Evolutionary conservation across 2,329 filamentous ascomycete species (phyloP), one percentile per base, ranked within the genome.

Genomic region (Xylaria sp.): DNA sequence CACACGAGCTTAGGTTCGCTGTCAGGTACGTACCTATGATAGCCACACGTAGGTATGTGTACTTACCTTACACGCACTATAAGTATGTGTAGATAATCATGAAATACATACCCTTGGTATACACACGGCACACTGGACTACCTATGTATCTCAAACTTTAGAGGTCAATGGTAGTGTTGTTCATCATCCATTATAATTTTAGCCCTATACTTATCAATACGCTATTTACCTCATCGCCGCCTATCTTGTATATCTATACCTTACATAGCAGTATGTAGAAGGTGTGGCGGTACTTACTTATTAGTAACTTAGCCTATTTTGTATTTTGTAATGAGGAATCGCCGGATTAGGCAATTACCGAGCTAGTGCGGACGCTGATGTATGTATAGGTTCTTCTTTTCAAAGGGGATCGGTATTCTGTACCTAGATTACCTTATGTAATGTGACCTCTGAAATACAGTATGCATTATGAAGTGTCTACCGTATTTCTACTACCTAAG

Each of bases 311-410:
- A 63, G 60, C 54, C 65, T 67, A 50, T 62, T 62, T 39, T 9
- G 42, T 67, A 50, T 62, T 62, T 39, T 9, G 42, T 34, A 34
- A 59, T 54, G 11, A 39, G n/a, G 48, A 53, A 54, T 48, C 7
- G 32, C 59, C 64, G 47, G 24, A 56, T 63, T 67, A 63, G 65
- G 65, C 42, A 63, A 63, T 53, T 55, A 59, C 60, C 65, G 65
- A 67, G 27, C 48, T 59, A 36, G 54, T 63, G 6, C 47, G 21
- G 8, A 39, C 5, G 30, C 45, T 50, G 21, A 24, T 50, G n/a
- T 50, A 34, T 21, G n/a, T 50, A 3, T 50, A 34, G 17, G n/a
- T 12, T 36, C 17, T 34, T 8, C 27, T 45, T 30, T 54, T 54
- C 59, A 42, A 12, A 17, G 48, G 27, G n/a, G 7, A 11, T 7